Conservation (phyloP, 305 asterid genomes). For the Fraxinus sp. region DNA sequence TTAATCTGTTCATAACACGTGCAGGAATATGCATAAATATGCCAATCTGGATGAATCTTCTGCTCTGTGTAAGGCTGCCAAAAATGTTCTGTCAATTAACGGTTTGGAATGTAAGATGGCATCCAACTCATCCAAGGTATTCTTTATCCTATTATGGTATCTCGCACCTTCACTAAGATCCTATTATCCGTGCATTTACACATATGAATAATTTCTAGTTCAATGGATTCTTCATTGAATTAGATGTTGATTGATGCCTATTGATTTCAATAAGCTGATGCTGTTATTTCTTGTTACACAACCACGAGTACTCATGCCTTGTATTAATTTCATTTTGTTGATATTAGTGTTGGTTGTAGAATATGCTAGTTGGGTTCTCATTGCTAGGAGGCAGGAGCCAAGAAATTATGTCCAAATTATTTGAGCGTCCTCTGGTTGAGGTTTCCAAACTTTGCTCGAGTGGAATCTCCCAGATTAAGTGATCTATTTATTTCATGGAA, state of each 20-base stretch:
- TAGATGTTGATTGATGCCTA: neutral
- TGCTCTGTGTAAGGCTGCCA: slow-evolving; percentile 64
- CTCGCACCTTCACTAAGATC: neutral
- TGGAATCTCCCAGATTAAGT: neutral
- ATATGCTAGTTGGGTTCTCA: neutral
- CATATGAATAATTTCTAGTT: neutral
- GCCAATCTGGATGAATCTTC: slow-evolving; percentile 49
- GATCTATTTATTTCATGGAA: slow-evolving; percentile 2
- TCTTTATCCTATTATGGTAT: neutral
- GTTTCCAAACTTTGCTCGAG: neutral
- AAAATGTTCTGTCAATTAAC: slow-evolving; percentile 57
- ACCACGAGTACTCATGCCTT: neutral
- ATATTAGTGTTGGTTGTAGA: neutral
- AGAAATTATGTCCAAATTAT: neutral
- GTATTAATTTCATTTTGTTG: neutral
- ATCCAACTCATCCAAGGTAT: slow-evolving; percentile 88
- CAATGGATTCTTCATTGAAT: neutral
- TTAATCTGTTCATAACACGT: slow-evolving; percentile 30
- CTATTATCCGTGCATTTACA: neutral
- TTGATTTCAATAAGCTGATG: neutral
- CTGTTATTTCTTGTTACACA: neutral
- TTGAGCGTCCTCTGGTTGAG: neutral
- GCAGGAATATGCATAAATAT: slow-evolving; percentile 70
- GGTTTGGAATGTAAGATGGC: slow-evolving; percentile 99
- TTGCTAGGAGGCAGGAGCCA: neutral